Evolutionary conservation across 1,139 yeast genomes (phyloP), one percentile per base, ranked within the genome.

Genomic region (Scheffersomyces parashehatae): DNA sequence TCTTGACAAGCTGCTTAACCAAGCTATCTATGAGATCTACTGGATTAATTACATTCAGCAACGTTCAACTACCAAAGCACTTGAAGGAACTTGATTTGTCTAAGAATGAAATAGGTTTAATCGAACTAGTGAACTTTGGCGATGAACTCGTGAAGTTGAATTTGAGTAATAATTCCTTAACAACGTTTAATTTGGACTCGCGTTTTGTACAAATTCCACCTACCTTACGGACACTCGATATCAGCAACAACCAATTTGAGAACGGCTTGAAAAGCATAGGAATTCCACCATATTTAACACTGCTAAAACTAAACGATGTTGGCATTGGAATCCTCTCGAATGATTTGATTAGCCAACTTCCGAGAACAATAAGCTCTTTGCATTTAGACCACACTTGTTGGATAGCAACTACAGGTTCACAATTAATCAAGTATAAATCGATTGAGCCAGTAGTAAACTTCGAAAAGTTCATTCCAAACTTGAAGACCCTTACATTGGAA

Each of bases 1-100:
- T 59, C 9, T 48, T 61, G 29, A 53, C 54, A 4, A 48, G 50
- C 1, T 57, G 54, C 35, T 43, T 62, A 16, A 41, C 41, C 14
- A 48, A 44, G 12, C 42, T 62, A 11, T 55, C 64, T 4, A 56
- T 62, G 65, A 46, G 40, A 12, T 46, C 51, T 3, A 56, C 62
- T 1, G 67, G 65, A 3, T 46, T 62, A 38, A 52, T 61, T 42
- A 44, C 53, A 11, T 42, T 62, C 16, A 44, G 46, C 13, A 41
- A 52, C 37, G 40, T 57, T 10, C 31, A 39, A 15, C 58, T 62
- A 38, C 64, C 65, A 4, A 13, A 43, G 2, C 43, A 43, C 3
- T 47, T 62, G 30, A 40, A 45, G n/a, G 48, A 52, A 2, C 41
- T 61, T 16, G 50, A 52, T 30, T 40, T 62, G 14, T 43, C 54